A percentile compares a stretch with the other conserved stretches of the same genome.
Evolutionary conservation across 2,329 filamentous ascomycete genomes (phyloP).

Genomic region (Penicillium corylophilum): DNA sequence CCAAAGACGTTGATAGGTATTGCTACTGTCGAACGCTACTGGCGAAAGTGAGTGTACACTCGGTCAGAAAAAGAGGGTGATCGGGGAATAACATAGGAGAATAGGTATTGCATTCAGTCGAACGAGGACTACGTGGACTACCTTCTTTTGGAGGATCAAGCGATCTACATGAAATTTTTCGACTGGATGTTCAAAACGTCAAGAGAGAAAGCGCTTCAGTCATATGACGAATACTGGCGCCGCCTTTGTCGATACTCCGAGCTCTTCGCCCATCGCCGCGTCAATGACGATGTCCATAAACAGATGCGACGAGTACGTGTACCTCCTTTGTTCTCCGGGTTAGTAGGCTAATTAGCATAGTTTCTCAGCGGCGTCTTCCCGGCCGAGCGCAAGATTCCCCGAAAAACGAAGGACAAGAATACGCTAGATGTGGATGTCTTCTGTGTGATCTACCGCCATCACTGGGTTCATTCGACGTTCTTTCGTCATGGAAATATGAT

Average conservation of each 20-base stretch:
- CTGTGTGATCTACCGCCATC: slow-evolving; percentile 21
- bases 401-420: slow-evolving; percentile 23
- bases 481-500: slow-evolving; percentile 26
- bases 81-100: slow-evolving; percentile 4
- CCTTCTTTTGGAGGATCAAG: slow-evolving; percentile 23
- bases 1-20: slow-evolving; percentile 25
- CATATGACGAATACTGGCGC: slow-evolving; percentile 26
- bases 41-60: slow-evolving; percentile 13
- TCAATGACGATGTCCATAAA: slow-evolving; percentile 19
- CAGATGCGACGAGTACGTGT: slow-evolving; percentile 27
- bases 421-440: slow-evolving; percentile 23
- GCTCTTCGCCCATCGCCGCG: slow-evolving; percentile 20
- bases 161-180: slow-evolving; percentile 29
- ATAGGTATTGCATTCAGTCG: slow-evolving; percentile 27
- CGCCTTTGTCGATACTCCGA: slow-evolving; percentile 24
- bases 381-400: slow-evolving; percentile 17
- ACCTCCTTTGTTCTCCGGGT: too few relatives aligned
- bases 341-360: too few relatives aligned
- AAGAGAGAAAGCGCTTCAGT: slow-evolving; percentile 22
- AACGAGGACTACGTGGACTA: slow-evolving; percentile 24
- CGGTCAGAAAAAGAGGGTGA: neutral
- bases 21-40: slow-evolving; percentile 23
- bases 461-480: slow-evolving; percentile 26
- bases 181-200: slow-evolving; percentile 27
- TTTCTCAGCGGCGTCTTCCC: slow-evolving; percentile 7